Conservation (phyloP, 2,329 filamentous ascomycete species). For the Pseudofabraea citricarpa region DNA sequence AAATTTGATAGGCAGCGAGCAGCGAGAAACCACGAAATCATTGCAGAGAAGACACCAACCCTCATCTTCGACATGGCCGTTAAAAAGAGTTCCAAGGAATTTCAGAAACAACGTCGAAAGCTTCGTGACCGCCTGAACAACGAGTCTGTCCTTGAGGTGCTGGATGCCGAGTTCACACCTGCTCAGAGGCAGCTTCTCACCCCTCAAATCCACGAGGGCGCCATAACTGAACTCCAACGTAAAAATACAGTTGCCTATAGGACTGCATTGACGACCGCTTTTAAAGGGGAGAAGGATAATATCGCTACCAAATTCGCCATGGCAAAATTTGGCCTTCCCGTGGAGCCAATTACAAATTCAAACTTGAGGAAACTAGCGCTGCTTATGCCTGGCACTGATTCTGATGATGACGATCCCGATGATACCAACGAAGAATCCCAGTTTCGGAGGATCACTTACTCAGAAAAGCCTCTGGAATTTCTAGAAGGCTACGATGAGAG, state of each 20-base stretch:
- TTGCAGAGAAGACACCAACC: no score
- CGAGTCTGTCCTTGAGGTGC: not conserved
- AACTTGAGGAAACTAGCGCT: constrained; percentile 16
- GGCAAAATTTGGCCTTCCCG: constrained; percentile 25
- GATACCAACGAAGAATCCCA: constrained; percentile 10
- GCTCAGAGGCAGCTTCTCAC: not conserved
- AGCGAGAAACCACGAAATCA: no score
- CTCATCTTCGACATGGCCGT: no score
- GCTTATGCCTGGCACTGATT: constrained; percentile 1
- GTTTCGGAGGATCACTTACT: constrained; percentile 16
- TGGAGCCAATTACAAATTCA: constrained; percentile 20
- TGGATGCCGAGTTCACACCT: not conserved
- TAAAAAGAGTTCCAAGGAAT: no score
- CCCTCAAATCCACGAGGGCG: no score
- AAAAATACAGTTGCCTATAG: constrained; percentile 13
- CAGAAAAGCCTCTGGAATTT: constrained; percentile 24
- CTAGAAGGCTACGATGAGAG: constrained; percentile 24
- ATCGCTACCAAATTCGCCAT: constrained; percentile 25
- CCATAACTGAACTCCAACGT: constrained; percentile 14
- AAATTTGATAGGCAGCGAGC: no score
- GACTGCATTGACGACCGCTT: constrained; percentile 2
- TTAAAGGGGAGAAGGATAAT: constrained; percentile 18
- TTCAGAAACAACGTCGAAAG: no score
- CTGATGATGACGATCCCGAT: constrained; percentile 13
- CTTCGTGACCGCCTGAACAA: not conserved